Evolutionary conservation across 225 moss, liverwort and hornwort genomes (phyloP), one percentile per base, ranked within the genome.

Genomic region (Climacium dendroides): DNA sequence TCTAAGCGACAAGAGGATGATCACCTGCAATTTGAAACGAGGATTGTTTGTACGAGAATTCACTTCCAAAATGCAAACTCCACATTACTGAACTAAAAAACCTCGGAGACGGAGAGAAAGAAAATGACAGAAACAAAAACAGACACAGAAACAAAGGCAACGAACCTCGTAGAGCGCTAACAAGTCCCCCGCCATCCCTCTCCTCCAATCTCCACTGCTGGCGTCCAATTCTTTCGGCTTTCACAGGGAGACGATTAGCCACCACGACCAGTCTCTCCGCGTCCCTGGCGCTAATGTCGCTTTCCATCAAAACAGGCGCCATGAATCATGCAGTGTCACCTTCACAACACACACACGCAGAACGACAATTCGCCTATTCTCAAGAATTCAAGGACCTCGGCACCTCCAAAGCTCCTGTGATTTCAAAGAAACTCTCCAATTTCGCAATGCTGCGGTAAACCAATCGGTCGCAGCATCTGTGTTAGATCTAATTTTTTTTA

Each of bases 161-260:
- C 76, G 61, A 65, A 91, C 97, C 97, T 86, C 95, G 90, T n/a
- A 97, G 94, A 50, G 96, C 97, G 64, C 97, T 97, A 37, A 97
- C 96, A n/a, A 97, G 96, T 29, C 97, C 97, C 3, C 97, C 97
- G 9, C 96, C 96, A 80, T 93, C 95, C 43, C 95, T 60, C 41
- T 91, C 91, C 82, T 93, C 92, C 60, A 95, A 82, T 22, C 88
- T 78, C 97, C 97, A 97, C 41, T 87, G 82, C 78, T 62, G 88
- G n/a, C 85, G 88, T 8, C 92, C 95, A 34, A 91, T 92, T 70
- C 97, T 91, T 74, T 88, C 95, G 39, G 94, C 95, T 12, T 90
- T 94, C 29, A 97, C 91, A 41, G 97, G 97, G 34, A 97, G 93
- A 7, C 96, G 95, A 93, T 97, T 96, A 29, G 97, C 95, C 71